Conservation (phyloP, 768 basidiomycete genomes). For the Pseudohyphozyma bogoriensis region DNA sequence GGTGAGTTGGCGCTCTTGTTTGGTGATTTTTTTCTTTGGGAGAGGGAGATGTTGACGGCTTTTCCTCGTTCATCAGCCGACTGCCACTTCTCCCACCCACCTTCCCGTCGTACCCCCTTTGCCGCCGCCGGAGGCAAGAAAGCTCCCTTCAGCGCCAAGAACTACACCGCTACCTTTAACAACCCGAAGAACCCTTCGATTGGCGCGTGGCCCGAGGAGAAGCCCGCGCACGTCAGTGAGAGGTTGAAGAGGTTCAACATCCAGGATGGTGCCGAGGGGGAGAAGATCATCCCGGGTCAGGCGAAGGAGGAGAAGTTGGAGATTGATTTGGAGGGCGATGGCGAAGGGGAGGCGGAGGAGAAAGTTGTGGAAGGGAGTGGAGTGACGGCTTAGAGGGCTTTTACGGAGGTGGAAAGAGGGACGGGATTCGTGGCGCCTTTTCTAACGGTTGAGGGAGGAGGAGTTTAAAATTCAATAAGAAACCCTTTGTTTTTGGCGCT, state of each 20-base stretch:
- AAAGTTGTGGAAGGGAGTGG: no score
- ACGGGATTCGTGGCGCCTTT: no score
- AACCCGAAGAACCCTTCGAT: background rate
- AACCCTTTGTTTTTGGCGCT: no score
- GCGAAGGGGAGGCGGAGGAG: no score
- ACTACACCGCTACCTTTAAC: conserved; percentile 21
- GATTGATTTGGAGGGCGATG: conserved; percentile 8
- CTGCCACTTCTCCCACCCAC: conserved; percentile 86
- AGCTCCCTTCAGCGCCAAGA: background rate
- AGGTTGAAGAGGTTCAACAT: conserved; percentile 21
- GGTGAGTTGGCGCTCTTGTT: conserved; percentile 33
- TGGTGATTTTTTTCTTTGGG: background rate
- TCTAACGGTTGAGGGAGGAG: no score
- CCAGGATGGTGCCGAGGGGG: background rate
- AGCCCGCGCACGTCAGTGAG: conserved; percentile 19
- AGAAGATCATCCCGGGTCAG: conserved; percentile 25
- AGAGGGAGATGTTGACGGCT: conserved; percentile 1
- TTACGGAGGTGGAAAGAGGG: no score
- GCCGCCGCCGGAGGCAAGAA: conserved; percentile 37
- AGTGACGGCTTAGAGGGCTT: no score
- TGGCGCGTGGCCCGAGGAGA: conserved; percentile 22
- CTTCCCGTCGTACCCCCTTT: conserved; percentile 37
- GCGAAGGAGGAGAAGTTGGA: background rate
- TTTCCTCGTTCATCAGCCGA: conserved; percentile 41
- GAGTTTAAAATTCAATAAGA: no score